A percentile compares a stretch with the other conserved stretches of the same genome.
Conservation (phyloP, 441 rosid species). For the Viola pubescens region DNA sequence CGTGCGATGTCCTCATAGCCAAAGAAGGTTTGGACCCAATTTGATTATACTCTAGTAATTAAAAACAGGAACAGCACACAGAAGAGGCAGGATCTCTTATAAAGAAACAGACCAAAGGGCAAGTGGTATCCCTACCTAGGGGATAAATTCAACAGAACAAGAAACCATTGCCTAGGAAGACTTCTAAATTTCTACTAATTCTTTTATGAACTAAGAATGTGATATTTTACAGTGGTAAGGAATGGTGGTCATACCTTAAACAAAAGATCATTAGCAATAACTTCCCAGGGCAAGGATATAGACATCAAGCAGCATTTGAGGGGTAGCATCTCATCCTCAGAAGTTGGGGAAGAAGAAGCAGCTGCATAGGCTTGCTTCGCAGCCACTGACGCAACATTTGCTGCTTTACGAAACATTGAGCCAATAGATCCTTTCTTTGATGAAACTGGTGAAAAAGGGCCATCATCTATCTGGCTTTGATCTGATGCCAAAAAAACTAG, state of each 20-base stretch:
- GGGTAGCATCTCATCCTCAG: constrained; percentile 79
- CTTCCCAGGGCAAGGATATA: constrained; percentile 86
- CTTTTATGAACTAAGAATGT: no score
- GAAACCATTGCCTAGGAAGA: no score
- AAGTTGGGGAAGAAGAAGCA: constrained; percentile 47
- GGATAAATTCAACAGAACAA: no score
- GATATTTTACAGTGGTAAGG: not conserved
- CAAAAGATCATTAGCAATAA: constrained; percentile 80
- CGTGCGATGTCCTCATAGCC: no score
- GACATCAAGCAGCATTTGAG: constrained; percentile 94
- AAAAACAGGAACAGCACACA: no score
- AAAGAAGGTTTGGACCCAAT: no score
- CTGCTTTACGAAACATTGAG: constrained; percentile 77
- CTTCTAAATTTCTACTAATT: no score
- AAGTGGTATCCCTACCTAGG: no score
- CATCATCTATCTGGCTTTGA: constrained; percentile 78
- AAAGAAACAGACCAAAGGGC: no score
- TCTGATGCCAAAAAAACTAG: constrained; percentile 41
- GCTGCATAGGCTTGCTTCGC: constrained; percentile 94
- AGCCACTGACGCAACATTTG: constrained; percentile 83
- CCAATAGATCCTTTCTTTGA: constrained; percentile 78
- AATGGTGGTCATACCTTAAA: constrained; percentile 54
- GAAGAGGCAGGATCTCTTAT: no score
- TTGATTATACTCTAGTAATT: no score
- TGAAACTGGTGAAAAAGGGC: constrained; percentile 72